phyloP scores from a whole-genome alignment of 805 yeast species.

The Cyberlindnera americana region DNA sequence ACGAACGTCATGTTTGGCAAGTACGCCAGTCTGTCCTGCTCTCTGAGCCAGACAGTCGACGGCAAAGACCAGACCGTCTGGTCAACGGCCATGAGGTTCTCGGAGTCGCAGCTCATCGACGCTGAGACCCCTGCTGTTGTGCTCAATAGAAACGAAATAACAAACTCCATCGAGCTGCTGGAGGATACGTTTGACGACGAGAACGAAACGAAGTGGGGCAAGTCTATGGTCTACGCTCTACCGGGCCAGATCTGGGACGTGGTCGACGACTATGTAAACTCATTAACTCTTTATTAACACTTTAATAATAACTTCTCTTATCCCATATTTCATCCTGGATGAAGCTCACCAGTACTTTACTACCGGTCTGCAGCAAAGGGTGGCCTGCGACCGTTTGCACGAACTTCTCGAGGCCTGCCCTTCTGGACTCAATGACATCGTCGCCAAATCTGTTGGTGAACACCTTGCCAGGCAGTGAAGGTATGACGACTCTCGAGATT shows the following conservation, averaged over 20 bases:
- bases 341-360: conserved; percentile 72
- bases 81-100: too few relatives aligned
- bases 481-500: conserved; percentile 74
- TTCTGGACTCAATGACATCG: conserved; percentile 75
- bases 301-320: conserved; percentile 15
- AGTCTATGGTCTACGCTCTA: conserved; percentile 24
- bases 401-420: conserved; percentile 81
- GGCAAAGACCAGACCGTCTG: too few relatives aligned
- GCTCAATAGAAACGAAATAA: conserved; percentile 28
- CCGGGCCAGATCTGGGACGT: conserved; percentile 40
- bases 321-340: conserved; percentile 87
- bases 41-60: too few relatives aligned
- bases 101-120: neutral
- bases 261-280: conserved; percentile 34
- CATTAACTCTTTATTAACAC: conserved; percentile 33
- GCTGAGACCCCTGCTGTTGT: conserved; percentile 13
- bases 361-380: conserved; percentile 86
- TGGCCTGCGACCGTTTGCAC: conserved; percentile 82
- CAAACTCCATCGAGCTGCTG: conserved; percentile 36
- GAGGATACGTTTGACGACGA: conserved; percentile 30
- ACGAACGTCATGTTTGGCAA: conserved; percentile 50
- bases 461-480: conserved; percentile 85
- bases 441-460: conserved; percentile 69
- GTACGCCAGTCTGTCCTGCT: too few relatives aligned
- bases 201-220: conserved; percentile 28